Evolutionary conservation across 768 basidiomycete genomes (phyloP), one percentile per base, ranked within the genome.

Genomic region (Suillus luteus): DNA sequence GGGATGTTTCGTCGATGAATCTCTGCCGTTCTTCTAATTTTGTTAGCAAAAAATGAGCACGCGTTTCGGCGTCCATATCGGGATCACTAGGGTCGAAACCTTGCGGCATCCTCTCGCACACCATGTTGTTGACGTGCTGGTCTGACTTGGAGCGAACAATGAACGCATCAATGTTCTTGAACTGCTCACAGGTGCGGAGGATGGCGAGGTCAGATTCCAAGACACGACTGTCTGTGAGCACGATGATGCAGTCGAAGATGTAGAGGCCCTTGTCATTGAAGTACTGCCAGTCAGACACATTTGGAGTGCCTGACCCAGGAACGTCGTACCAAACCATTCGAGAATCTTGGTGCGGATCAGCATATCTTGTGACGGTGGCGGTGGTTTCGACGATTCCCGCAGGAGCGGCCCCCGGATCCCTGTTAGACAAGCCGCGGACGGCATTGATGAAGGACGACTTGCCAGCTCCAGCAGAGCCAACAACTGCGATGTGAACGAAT

Each of bases 81-180:
- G 46, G 46, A 24, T 22, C 46, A 22, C 6, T 6, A 48, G 6
- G 46, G 22, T 48, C 22, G 6, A 48, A 48, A 24, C 46, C 49
- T 48, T 5, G 37, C 37, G n/a, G 52, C 61, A 19, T 65, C 60
- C n/a, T 65, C 19, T 65, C 55, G 33, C 37, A 55, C 64, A 60
- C 51, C 51, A 62, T 55, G 44, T 65, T 65, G 41, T 61, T 61
- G 60, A 68, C 63, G 31, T 66, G 59, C 27, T 59, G 41, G 27
- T 68, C 67, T 55, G 67, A 61, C 57, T 68, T 68, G 11, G 66
- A 64, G 27, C 66, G 65, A n/a, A 68, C 63, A 35, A 68, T 62
- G 59, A 60, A 68, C 11, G 46, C 22, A 12, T 24, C 46, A n/a
- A n/a, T n/a, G 6, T 48, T 48, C 22, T 7, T 48, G 46, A 48